Evolutionary conservation across 306 rosid species (phyloP).

Genomic region (Biancaea sappan): DNA sequence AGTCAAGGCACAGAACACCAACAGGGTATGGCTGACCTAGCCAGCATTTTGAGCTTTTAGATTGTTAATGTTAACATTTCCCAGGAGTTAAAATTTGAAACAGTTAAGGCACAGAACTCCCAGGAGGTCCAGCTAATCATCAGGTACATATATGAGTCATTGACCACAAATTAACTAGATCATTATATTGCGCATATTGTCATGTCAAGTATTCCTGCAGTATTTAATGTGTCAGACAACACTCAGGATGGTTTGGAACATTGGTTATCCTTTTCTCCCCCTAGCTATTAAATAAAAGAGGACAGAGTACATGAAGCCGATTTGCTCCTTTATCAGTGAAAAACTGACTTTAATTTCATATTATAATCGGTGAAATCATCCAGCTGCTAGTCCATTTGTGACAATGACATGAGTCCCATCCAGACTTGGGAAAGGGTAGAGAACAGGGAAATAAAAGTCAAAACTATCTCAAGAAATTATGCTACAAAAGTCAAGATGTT

Average conservation of each 20-base stretch:
- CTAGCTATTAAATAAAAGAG: background rate
- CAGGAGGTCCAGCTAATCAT: background rate
- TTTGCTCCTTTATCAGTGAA: background rate
- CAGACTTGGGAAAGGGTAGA: constrained; percentile 13
- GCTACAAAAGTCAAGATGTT: constrained; percentile 6
- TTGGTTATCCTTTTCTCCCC: background rate
- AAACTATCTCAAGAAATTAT: constrained; percentile 1
- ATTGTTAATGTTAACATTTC: background rate
- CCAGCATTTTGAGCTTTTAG: background rate
- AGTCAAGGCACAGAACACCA: no score
- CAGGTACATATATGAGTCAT: background rate
- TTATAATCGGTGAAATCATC: background rate
- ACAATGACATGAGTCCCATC: background rate
- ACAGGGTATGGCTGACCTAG: background rate
- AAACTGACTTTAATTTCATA: background rate
- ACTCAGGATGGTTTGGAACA: background rate
- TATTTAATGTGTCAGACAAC: background rate
- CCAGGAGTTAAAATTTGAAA: background rate
- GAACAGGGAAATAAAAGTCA: background rate
- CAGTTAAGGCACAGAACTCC: background rate
- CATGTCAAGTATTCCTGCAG: background rate
- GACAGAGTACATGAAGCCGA: background rate
- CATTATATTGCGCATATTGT: background rate
- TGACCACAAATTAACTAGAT: background rate
- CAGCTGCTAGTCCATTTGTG: constrained; percentile 14